A percentile compares a stretch with the other conserved stretches of the same genome.
Conservation (phyloP, 176 grass and related monocot species). For the Musa schizocarpa region DNA sequence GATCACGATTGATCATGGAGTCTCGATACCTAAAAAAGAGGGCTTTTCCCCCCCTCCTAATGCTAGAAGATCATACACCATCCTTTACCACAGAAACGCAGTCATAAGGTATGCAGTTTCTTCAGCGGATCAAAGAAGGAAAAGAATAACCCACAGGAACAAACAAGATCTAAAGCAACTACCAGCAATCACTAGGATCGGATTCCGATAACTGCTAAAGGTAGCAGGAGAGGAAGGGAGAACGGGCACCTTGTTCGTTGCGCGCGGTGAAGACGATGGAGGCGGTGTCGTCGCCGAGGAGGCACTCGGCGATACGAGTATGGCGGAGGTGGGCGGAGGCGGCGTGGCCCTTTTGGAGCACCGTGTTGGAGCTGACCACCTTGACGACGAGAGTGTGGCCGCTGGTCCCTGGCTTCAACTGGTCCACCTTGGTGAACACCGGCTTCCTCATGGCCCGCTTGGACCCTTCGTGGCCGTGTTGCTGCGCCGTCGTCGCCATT, state of each 20-base stretch:
- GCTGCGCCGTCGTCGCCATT: slow-evolving; percentile 41
- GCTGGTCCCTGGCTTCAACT: slow-evolving; percentile 65
- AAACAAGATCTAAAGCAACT: too few relatives aligned
- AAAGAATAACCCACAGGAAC: too few relatives aligned
- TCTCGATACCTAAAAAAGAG: background rate
- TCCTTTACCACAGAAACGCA: background rate
- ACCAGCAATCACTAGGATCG: background rate
- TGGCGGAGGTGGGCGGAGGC: slow-evolving; percentile 33
- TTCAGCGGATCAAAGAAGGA: too few relatives aligned
- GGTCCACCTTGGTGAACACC: slow-evolving; percentile 79
- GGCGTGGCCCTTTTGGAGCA: slow-evolving; percentile 42
- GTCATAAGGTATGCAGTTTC: too few relatives aligned
- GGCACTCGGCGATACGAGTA: slow-evolving; percentile 70
- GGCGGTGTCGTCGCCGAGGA: slow-evolving; percentile 81
- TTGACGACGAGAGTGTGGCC: slow-evolving; percentile 43
- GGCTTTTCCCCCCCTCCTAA: background rate
- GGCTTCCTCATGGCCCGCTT: slow-evolving; percentile 71
- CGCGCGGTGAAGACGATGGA: slow-evolving; percentile 76
- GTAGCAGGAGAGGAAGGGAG: background rate
- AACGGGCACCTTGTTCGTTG: slow-evolving; percentile 67
- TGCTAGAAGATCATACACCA: background rate
- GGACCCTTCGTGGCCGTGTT: background rate
- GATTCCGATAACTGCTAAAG: background rate
- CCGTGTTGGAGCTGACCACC: slow-evolving; percentile 32
- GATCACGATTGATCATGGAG: background rate